Evolutionary conservation across 2,329 filamentous ascomycete genomes (phyloP), one percentile per base, ranked within the genome.

Genomic region (Alternaria longipes): DNA sequence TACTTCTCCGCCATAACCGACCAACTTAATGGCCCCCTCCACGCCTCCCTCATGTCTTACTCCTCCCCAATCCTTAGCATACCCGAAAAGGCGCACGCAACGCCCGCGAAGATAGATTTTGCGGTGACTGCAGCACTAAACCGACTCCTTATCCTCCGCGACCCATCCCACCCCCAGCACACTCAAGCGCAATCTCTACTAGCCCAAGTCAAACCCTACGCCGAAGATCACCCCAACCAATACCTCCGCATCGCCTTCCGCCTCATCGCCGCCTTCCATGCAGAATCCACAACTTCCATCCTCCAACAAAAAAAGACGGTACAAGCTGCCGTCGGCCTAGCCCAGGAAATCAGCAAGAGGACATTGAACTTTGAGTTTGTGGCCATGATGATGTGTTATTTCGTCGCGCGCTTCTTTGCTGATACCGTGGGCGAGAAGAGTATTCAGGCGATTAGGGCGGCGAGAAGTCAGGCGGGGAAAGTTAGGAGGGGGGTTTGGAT

Each of bases 331-430:
- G 70, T 64, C 4, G 65, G 69, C 32, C 60, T 85, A 40, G 91
- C 93, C 2, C 85, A 97, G 42, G 85, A 86, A 40, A 87, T 88
- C 3, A 90, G 91, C 12, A 90, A 90, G 65, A 82, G 83, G 8
- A 89, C 90, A 8, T 84, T 84, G 56, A 97, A 97, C 75, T 87
- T 87, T 30, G 91, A 96, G 66, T 90, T 94, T 55, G 85, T 93
- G n/a, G 90, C 90, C 49, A 91, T 97, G 65, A 89, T 91, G 6
- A 86, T 97, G 60, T 93, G 89, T 68, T 89, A 95, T 66, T 96
- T 97, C 91, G 90, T 91, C 54, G 89, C 86, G 72, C 87, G 89
- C 53, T 91, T 97, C 72, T 97, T 94, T 78, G 89, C 90, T 46
- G 90, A 91, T 60, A 90, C 94, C 14, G 88, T 96, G 4, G 93